A percentile compares a stretch with the other conserved stretches of the same genome.
phyloP scores from a whole-genome alignment of 371 early-diverging fungal species.

The Entomophthora muscae region DNA sequence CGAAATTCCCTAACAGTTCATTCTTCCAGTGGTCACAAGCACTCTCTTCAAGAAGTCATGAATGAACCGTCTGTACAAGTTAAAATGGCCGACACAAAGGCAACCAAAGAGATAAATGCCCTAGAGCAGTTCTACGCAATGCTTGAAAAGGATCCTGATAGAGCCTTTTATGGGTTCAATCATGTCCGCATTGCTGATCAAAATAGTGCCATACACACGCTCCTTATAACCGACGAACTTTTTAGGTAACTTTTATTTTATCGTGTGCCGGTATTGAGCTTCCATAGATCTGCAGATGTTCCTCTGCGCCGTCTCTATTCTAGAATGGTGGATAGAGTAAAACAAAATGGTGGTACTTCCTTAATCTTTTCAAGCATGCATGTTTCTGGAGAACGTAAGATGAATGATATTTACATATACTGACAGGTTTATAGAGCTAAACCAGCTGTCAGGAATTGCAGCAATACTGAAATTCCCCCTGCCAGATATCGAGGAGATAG shows the following conservation, averaged over 20 bases:
- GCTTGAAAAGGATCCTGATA: slow-evolving; percentile 73
- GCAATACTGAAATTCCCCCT: slow-evolving; percentile 75
- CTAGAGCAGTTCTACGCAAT: slow-evolving; percentile 73
- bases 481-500: slow-evolving; percentile 40
- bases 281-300: slow-evolving; percentile 55
- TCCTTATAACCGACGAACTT: slow-evolving; percentile 79
- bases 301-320: slow-evolving; percentile 67
- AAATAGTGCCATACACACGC: slow-evolving; percentile 62
- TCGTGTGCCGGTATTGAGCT: not conserved
- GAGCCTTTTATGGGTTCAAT: slow-evolving; percentile 78
- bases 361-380: slow-evolving; percentile 82
- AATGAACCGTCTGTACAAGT: slow-evolving; percentile 63
- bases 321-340: slow-evolving; percentile 60
- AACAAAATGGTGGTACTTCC: slow-evolving; percentile 59
- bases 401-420: not conserved
- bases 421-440: slow-evolving; percentile 35
- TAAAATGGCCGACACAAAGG: slow-evolving; percentile 81
- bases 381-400: slow-evolving; percentile 80
- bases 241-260: slow-evolving; percentile 40
- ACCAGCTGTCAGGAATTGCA: slow-evolving; percentile 85
- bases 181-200: slow-evolving; percentile 75
- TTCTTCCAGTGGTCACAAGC: slow-evolving; percentile 88
- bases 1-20: slow-evolving; percentile 80
- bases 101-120: slow-evolving; percentile 63
- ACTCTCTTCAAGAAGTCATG: slow-evolving; percentile 83